Percentiles rank a stretch among this genome's conserved stretches.
Evolutionary conservation across 2,329 filamentous ascomycete species (phyloP).

Genomic region (Cladophialophora carrionii): DNA sequence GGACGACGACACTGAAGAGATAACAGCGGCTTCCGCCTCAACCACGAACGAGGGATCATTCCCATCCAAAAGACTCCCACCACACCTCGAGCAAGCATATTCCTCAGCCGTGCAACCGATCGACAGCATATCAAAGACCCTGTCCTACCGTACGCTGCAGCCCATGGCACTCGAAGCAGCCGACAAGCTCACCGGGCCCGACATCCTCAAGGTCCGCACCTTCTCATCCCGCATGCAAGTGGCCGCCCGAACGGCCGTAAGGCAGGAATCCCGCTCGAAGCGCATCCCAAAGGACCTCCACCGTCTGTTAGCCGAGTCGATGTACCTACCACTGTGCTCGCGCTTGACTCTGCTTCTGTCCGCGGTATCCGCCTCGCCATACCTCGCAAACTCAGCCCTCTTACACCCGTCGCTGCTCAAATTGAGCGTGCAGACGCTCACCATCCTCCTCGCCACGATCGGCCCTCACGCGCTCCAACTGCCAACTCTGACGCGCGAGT

Average conservation of each 20-base stretch:
- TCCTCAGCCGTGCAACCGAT: constrained; percentile 58
- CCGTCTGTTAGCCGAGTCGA: constrained; percentile 70
- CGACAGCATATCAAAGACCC: constrained; percentile 66
- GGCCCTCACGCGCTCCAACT: constrained; percentile 78
- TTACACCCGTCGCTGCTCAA: constrained; percentile 75
- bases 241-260: constrained; percentile 57
- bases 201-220: constrained; percentile 83
- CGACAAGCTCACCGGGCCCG: constrained; percentile 76
- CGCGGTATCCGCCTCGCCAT: constrained; percentile 39
- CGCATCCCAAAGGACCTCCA: constrained; percentile 77
- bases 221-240: constrained; percentile 78
- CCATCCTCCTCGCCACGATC: constrained; percentile 77
- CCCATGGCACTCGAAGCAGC: constrained; percentile 82
- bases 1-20: constrained; percentile 46
- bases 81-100: constrained; percentile 74
- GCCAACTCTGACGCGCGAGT: constrained; percentile 78
- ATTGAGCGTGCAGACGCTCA: constrained; percentile 82
- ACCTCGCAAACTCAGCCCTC: constrained; percentile 47
- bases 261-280: constrained; percentile 52
- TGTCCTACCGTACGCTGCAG: constrained; percentile 74
- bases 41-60: constrained; percentile 58
- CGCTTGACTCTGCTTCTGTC: constrained; percentile 66
- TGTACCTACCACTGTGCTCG: constrained; percentile 85
- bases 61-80: constrained; percentile 77
- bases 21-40: constrained; percentile 45